Evolutionary conservation across 2,329 filamentous ascomycete species (phyloP).

Genomic region (Onygenales sp.): DNA sequence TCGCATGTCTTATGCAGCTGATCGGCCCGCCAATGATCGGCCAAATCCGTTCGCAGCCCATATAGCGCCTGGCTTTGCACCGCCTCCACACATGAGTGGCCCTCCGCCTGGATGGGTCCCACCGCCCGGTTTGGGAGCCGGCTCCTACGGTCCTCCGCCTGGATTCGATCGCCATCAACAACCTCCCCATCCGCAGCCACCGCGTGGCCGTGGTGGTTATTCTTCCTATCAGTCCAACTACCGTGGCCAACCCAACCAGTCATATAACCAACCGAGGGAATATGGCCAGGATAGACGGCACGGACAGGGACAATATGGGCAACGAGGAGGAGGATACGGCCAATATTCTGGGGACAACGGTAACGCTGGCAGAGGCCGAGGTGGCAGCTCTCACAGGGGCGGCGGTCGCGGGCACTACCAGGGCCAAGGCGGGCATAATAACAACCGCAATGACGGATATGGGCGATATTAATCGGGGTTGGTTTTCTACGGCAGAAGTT

Average conservation of each 20-base stretch:
- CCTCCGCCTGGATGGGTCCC: not conserved
- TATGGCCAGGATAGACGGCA: slow-evolving; percentile 12
- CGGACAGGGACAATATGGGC: slow-evolving; percentile 17
- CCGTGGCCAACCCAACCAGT: slow-evolving; percentile 6
- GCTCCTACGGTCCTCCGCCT: slow-evolving; percentile 26
- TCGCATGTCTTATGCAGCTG: slow-evolving; percentile 45
- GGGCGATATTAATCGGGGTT: slow-evolving; percentile 23
- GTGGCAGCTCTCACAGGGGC: slow-evolving; percentile 10
- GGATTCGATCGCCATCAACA: slow-evolving; percentile 10
- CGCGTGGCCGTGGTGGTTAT: slow-evolving; percentile 8
- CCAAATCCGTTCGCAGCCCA: slow-evolving; percentile 41
- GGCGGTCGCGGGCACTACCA: slow-evolving; percentile 19
- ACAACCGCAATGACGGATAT: slow-evolving; percentile 28
- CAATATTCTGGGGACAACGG: slow-evolving; percentile 11
- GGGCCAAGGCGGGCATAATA: slow-evolving; percentile 17
- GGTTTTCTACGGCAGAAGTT: not conserved
- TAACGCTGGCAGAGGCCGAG: slow-evolving; percentile 13
- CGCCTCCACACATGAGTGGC: slow-evolving; percentile 24
- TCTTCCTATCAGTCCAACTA: slow-evolving; percentile 4
- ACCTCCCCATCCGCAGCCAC: slow-evolving; percentile 10
- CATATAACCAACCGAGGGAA: slow-evolving; percentile 5
- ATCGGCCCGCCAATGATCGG: slow-evolving; percentile 20
- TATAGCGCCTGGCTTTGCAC: slow-evolving; percentile 33
- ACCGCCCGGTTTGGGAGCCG: slow-evolving; percentile 18
- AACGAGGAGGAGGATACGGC: slow-evolving; percentile 11